Conservation (phyloP, 768 basidiomycete species). For the Tylopilus plumbeoviolaceoides region DNA sequence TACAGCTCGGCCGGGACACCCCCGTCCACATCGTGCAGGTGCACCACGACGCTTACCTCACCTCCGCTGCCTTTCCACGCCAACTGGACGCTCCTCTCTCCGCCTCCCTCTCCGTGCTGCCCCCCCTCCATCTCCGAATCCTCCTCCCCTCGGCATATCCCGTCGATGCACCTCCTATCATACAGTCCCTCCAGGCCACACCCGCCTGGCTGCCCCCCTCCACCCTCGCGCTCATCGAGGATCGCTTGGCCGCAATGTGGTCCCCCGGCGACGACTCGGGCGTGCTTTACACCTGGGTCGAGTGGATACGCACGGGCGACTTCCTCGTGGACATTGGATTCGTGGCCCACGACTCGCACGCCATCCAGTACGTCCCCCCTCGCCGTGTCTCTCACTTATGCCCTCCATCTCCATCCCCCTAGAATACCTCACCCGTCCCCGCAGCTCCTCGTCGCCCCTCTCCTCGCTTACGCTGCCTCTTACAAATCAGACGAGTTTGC, state of each 20-base stretch:
- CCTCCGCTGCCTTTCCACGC: background rate
- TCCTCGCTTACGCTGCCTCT: conserved; percentile 47
- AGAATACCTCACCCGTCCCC: conserved; percentile 55
- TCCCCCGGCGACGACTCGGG: conserved; percentile 42
- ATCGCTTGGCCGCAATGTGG: conserved; percentile 54
- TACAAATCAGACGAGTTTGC: conserved; percentile 54
- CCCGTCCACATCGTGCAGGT: conserved; percentile 37
- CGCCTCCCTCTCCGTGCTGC: conserved; percentile 48
- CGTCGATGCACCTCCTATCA: conserved; percentile 44
- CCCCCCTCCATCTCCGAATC: conserved; percentile 59
- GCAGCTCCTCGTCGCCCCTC: conserved; percentile 42
- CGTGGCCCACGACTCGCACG: conserved; percentile 23
- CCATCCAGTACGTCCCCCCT: conserved; percentile 27
- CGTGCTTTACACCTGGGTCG: conserved; percentile 67
- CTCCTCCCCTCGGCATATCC: conserved; percentile 56
- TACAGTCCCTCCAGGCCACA: conserved; percentile 51
- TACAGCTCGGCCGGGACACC: conserved; percentile 51
- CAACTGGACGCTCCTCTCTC: conserved; percentile 2
- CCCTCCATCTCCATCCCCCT: background rate
- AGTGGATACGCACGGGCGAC: conserved; percentile 63
- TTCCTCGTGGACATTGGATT: conserved; percentile 51
- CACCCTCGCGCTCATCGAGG: conserved; percentile 33
- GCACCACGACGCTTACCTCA: conserved; percentile 10
- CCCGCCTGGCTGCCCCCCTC: conserved; percentile 53
- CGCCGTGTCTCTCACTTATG: conserved; percentile 28